Base-by-base conservation (phyloP, 1,284 basidiomycete genomes). In the Cryptococcus hybrid region DNA sequence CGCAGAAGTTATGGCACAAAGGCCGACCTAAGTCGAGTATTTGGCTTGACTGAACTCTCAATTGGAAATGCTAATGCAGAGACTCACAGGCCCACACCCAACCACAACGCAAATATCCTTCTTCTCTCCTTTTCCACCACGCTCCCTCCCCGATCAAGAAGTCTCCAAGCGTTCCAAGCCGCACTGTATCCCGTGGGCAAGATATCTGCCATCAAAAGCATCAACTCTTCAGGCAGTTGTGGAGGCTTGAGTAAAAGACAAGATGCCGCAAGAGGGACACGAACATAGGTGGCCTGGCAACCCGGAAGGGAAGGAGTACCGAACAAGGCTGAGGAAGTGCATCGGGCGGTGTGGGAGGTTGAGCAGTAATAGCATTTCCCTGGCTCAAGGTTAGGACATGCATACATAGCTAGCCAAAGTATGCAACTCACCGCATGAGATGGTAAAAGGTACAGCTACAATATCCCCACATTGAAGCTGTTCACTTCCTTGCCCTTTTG, bases 371-470 rank as follows among this genome's bases (percentile, higher is more conserved):
- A 72, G 64, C 67, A 73, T 24, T 47, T 38, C 34, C 72, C 76
- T 78, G 50, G 0, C 12, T 44, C 13, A 56, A 52, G n/a, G 30
- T 52, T 6, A 47, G 8, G 3, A 30, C 34, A 3, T 30, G 24
- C 15, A 3, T 42, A 12, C 40, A 47, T 18, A 60, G 60, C 55
- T 58, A 46, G 35, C 30, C 24, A 11, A 8, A 12, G 51, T 38
- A 49, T 18, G 39, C 24, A 35, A 89, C 76, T 87, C 85, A 51
- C 88, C 88, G 66, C 92, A 95, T 44, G 85, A 89, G 15, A 85
- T 82, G 0, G 89, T 90, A 75, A 94, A 95, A 0, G 92, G 89
- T 1, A 88, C 86, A 12, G 94, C 85, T n/a, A 94, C 89, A 62
- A 86, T 85, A 74, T 93, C 88, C 3, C 90, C 2, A 88, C 73